Conservation (phyloP, 1,284 basidiomycete genomes). For the Kwoniella shivajii region DNA sequence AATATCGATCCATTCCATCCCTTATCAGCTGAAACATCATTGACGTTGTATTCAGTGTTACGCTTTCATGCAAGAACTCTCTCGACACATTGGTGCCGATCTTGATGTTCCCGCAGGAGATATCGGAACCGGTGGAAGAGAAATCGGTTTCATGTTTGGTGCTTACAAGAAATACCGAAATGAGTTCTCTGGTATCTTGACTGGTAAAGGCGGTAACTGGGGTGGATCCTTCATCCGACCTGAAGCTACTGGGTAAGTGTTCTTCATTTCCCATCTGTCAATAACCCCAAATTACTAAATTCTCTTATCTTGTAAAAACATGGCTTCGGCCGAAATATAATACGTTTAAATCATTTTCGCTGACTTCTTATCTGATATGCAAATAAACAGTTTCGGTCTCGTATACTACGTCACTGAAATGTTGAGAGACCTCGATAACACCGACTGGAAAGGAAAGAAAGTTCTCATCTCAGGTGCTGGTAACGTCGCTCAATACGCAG, state of each 20-base stretch:
- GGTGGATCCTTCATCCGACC: constrained; percentile 72
- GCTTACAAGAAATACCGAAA: constrained; percentile 75
- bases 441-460: constrained; percentile 60
- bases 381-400: constrained; percentile 63
- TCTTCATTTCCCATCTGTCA: too few relatives aligned
- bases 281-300: too few relatives aligned
- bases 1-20: neutral
- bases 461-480: constrained; percentile 75
- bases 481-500: constrained; percentile 76
- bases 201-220: constrained; percentile 75
- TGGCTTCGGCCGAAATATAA: neutral
- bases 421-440: constrained; percentile 55
- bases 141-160: constrained; percentile 71
- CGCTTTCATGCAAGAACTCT: constrained; percentile 73
- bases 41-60: constrained; percentile 41
- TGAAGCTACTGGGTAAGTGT: constrained; percentile 63
- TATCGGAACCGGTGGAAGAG: constrained; percentile 69
- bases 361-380: too few relatives aligned
- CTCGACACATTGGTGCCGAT: constrained; percentile 69
- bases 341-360: too few relatives aligned
- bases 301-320: neutral
- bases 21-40: neutral
- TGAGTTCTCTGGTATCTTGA: constrained; percentile 76
- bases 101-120: constrained; percentile 81
- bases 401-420: constrained; percentile 73